phyloP scores from a whole-genome alignment of 116 monocot genomes.

The Trichopus zeylanicus region DNA sequence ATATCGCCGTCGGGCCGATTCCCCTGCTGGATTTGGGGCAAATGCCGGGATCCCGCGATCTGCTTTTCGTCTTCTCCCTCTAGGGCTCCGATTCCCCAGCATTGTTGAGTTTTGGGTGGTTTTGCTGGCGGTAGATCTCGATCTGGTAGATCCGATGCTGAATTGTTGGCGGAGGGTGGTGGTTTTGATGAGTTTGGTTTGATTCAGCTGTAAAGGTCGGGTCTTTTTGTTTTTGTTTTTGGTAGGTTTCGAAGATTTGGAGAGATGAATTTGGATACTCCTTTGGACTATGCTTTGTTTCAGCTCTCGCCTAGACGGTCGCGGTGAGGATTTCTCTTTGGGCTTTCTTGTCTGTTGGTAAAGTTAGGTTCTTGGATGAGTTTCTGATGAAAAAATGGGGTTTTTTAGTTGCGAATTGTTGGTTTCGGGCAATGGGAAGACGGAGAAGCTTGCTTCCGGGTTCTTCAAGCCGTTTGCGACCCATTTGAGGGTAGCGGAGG shows the following conservation, averaged over 20 bases:
- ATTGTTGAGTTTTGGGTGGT: neutral
- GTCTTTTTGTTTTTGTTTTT: neutral
- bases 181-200: neutral
- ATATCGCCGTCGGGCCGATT: too few relatives aligned
- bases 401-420: constrained; percentile 62
- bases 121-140: neutral
- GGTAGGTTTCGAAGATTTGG: neutral
- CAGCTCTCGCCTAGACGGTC: constrained; percentile 81
- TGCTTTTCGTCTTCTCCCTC: neutral
- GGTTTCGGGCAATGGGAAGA: constrained; percentile 43
- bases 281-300: constrained; percentile 76
- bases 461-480: constrained; percentile 55
- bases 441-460: constrained; percentile 60
- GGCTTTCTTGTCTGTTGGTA: neutral
- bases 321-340: constrained; percentile 25
- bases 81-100: neutral
- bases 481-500: constrained; percentile 56
- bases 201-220: neutral
- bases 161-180: neutral
- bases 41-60: neutral
- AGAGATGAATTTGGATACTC: constrained; percentile 52
- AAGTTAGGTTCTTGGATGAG: neutral
- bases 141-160: neutral
- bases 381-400: neutral
- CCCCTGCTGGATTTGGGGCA: neutral